phyloP scores from a whole-genome alignment of 768 basidiomycete species.

The Crassisporium funariophilum region DNA sequence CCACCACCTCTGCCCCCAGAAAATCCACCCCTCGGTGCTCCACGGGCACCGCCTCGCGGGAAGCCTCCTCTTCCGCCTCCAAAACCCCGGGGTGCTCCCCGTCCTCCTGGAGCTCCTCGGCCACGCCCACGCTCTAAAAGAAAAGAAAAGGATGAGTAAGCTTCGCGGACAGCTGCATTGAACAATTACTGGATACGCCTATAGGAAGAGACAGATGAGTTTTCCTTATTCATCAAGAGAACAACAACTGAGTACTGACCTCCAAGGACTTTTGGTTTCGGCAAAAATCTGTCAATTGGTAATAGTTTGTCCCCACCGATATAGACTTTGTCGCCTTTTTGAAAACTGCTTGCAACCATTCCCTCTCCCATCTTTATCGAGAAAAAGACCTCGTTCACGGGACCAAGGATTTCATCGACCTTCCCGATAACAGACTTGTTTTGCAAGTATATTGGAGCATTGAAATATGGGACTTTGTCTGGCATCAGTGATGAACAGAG shows the following conservation, averaged over 20 bases:
- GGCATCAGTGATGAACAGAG: constrained; percentile 82
- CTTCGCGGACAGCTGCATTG: constrained; percentile 6
- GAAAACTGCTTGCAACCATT: constrained; percentile 93
- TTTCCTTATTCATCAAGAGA: neutral
- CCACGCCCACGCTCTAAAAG: constrained; percentile 41
- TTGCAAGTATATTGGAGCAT: constrained; percentile 96
- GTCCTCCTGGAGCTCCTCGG: constrained; percentile 36
- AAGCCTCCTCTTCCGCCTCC: constrained; percentile 50
- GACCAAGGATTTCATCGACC: constrained; percentile 99
- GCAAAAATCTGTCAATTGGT: constrained; percentile 94
- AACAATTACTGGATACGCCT: constrained; percentile 55
- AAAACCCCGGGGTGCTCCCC: constrained; percentile 23
- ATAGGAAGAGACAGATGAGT: constrained; percentile 7
- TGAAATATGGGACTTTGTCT: constrained; percentile 98
- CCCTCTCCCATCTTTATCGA: constrained; percentile 97
- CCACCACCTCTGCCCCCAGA: constrained; percentile 45
- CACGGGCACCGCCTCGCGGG: constrained; percentile 45
- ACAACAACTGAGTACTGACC: constrained; percentile 38
- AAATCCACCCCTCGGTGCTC: constrained; percentile 33
- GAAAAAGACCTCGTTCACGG: constrained; percentile 98
- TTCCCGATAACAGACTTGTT: constrained; percentile 97
- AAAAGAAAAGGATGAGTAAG: constrained; percentile 4
- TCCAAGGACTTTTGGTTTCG: constrained; percentile 87
- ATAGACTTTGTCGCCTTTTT: constrained; percentile 97
- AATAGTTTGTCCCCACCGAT: constrained; percentile 97